These are phyloP conservation scores for Inosperma sp. DNA, from an alignment of 768 basidiomycete genomes.

Conservation along the genomic window DNA sequence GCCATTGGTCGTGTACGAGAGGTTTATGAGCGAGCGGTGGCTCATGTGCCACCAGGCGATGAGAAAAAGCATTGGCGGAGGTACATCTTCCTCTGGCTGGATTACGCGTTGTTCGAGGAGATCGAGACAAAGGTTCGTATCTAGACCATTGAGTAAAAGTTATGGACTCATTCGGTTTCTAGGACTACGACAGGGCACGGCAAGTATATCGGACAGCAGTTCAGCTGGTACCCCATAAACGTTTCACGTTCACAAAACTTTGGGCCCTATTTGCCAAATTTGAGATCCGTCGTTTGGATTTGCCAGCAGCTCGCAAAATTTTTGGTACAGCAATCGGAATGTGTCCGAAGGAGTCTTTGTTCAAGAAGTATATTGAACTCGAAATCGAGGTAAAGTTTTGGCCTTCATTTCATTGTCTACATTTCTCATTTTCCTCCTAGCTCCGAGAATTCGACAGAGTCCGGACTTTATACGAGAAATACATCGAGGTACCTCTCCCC, in stretches of 20 bases:
- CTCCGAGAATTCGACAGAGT: conserved; percentile 95
- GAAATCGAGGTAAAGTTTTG: conserved; percentile 70
- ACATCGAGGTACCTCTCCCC: conserved; percentile 64
- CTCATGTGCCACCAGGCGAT: conserved; percentile 88
- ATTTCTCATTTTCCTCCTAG: conserved; percentile 29
- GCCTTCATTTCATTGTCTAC: neutral
- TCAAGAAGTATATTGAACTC: conserved; percentile 94
- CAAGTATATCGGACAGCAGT: conserved; percentile 92
- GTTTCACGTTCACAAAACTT: conserved; percentile 96
- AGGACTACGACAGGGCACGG: conserved; percentile 83
- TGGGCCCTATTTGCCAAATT: conserved; percentile 94
- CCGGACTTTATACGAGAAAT: conserved; percentile 88
- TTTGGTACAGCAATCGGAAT: conserved; percentile 89
- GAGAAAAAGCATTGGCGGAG: conserved; percentile 92
- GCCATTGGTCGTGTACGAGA: conserved; percentile 73
- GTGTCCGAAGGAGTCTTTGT: conserved; percentile 92
- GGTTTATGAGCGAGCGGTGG: conserved; percentile 92
- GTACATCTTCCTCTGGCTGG: conserved; percentile 89
- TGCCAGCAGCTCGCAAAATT: conserved; percentile 82
- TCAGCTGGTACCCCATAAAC: conserved; percentile 88
- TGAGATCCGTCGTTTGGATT: conserved; percentile 78
- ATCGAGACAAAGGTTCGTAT: conserved; percentile 78
- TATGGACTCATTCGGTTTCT: neutral
- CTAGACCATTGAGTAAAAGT: neutral
- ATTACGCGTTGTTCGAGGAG: conserved; percentile 97